Evolutionary conservation across 495 filamentous ascomycete species (phyloP), one percentile per base, ranked within the genome.

Genomic region (Cryomyces antarcticus): DNA sequence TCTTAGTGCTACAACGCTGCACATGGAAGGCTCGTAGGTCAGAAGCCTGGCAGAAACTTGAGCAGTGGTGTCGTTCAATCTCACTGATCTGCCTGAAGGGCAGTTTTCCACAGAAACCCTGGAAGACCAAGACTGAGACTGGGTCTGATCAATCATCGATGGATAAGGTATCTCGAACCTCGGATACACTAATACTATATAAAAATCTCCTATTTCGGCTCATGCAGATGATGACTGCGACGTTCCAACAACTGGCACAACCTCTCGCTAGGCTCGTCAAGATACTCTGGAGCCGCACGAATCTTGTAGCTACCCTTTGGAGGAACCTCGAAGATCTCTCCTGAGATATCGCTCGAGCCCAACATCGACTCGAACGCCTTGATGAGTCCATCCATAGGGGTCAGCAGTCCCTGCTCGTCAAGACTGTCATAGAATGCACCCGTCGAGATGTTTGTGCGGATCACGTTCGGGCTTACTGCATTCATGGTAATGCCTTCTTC

Each of bases 401-500:
- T 52, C 27, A 55, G 39, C 2, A 49, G 30, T 4, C 30, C 36
- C 17, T 44, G 9, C 6, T 30, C 28, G 5, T 52, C 50, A 2
- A 52, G n/a, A 24, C 38, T 42, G 39, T 53, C 47, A 38, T 52
- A 52, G 50, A 55, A 52, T 17, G 34, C 34, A 5, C n/a, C 30
- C 2, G 47, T 46, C 5, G 52, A 52, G 36, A 55, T 55, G 36
- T 43, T 40, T 10, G 52, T 55, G 5, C 42, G 35, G n/a, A 55
- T 42, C 17, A 52, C 47, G 37, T 55, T 52, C 7, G 52, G 52
- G 31, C 52, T 52, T 9, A 52, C 47, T 24, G 52, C 52, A 34
- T 52, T 55, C 7, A 55, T 40, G 5, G 52, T 52, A 3, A 55
- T 53, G 37, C 34, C 13, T 40, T 55, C 52, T 46, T 49, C 47